These are phyloP conservation scores for Heritiera littoralis DNA, from an alignment of 345 rosid genomes.

Conservation along the genomic window DNA sequence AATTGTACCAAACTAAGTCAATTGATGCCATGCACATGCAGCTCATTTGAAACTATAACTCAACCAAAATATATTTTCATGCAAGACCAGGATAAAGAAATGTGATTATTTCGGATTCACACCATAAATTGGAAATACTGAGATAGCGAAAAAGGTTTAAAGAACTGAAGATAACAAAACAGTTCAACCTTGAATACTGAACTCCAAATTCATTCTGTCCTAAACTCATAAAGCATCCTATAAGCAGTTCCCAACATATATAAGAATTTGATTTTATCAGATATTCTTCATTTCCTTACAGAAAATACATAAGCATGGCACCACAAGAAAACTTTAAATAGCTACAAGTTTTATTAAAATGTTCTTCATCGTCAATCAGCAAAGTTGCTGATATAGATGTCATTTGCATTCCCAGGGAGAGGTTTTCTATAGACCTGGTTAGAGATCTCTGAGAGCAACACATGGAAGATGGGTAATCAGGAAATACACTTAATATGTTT, in stretches of 20 bases:
- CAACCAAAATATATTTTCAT: background rate
- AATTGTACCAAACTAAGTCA: background rate
- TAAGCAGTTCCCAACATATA: background rate
- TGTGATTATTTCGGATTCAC: background rate
- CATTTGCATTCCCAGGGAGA: background rate
- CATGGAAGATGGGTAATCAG: background rate
- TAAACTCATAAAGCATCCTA: background rate
- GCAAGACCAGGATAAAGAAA: background rate
- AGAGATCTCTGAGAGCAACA: background rate
- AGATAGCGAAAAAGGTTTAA: background rate
- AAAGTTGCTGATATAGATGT: background rate
- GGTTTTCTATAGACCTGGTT: background rate
- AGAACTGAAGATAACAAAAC: background rate
- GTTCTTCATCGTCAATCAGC: background rate
- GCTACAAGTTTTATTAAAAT: conserved; percentile 7
- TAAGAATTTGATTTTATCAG: background rate
- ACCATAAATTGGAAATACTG: background rate
- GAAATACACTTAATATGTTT: background rate
- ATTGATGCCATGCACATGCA: background rate
- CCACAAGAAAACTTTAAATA: background rate
- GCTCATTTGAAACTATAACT: background rate
- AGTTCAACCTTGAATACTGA: background rate
- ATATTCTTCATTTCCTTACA: background rate
- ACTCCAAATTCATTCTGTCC: background rate
- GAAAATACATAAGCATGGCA: background rate